Base-by-base conservation (phyloP, 148 eudicot species). In the Camellia lanceoleosa region DNA sequence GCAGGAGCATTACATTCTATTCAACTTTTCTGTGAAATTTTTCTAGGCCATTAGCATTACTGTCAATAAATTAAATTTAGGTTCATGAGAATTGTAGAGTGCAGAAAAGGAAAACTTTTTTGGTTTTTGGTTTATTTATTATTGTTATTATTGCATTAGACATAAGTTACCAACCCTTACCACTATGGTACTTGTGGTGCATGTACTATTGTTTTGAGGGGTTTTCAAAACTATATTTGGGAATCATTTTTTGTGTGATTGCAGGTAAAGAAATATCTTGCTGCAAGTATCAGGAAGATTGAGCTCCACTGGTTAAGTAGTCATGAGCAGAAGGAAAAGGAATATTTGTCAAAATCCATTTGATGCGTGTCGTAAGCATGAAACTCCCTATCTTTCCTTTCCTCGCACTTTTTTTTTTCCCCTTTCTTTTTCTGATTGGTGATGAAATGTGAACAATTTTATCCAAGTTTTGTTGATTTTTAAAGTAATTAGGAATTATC, bases 261-360 rank as follows among this genome's bases (percentile, higher is more conserved):
- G 63, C 64, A 54, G 67, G 73, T 43, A 43, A 42, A 69, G 51
- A 54, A 41, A 46, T 54, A 19, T 79, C 62, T 61, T 73, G 68
- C 11, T 63, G 67, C 20, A 62, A 15, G 20, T 18, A 7, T 43
- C 46, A 13, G 61, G 71, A 65, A 54, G 58, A 63, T 74, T 38
- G 71, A 30, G 38, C 30, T 43, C 15, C 43, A 13, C 68, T 74
- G 52, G 44, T 67, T 74, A 18, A 80, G 70, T 75, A 75, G 38
- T 62, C 76, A 86, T 88, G 91, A 83, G 72, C 88, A 87, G 52
- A 79, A 82, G 72, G 89, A 87, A 64, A 79, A 82, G 68, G 81
- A 52, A 73, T 62, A 30, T 89, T 65, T 85, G 82, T 82, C 83
- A 89, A 75, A 83, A 89, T 85, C 89, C 83, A 23, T 77, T 89